Conservation (phyloP, 495 filamentous ascomycete species). For the Penicillium cataractarum region DNA sequence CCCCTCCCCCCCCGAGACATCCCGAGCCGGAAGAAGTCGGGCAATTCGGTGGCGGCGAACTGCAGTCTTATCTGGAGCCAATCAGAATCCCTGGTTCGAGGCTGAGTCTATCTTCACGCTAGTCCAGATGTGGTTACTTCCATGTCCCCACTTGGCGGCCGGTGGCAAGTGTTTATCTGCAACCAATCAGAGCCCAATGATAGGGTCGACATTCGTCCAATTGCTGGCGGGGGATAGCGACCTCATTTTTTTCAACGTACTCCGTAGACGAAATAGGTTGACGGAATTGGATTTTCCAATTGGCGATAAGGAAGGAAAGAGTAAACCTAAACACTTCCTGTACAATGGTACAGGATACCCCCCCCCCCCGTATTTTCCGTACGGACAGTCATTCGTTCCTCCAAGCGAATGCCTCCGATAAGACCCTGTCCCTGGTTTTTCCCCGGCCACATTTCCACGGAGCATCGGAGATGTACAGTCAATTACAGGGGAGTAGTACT, state of each 20-base stretch:
- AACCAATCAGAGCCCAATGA: slow-evolving; percentile 16
- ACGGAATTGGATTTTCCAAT: background rate
- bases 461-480: background rate
- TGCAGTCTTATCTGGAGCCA: slow-evolving; percentile 22
- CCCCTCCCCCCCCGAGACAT: background rate
- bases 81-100: background rate
- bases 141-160: slow-evolving; percentile 14
- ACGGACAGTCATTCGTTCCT: background rate
- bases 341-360: no score
- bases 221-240: slow-evolving; percentile 14
- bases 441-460: background rate
- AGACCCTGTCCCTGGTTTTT: background rate
- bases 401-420: slow-evolving; percentile 1
- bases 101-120: background rate
- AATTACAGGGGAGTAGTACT: background rate
- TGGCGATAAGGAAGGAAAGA: background rate
- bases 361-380: no score
- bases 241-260: background rate
- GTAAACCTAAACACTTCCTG: background rate
- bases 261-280: background rate
- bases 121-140: background rate
- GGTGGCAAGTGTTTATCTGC: slow-evolving; percentile 20
- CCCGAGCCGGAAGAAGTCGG: slow-evolving; percentile 17
- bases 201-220: slow-evolving; percentile 10
- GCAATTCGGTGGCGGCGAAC: slow-evolving; percentile 11